Percentiles rank a stretch among this genome's conserved stretches.
Conservation (phyloP, 2,329 filamentous ascomycete species). For the Aspergillus sp. region DNA sequence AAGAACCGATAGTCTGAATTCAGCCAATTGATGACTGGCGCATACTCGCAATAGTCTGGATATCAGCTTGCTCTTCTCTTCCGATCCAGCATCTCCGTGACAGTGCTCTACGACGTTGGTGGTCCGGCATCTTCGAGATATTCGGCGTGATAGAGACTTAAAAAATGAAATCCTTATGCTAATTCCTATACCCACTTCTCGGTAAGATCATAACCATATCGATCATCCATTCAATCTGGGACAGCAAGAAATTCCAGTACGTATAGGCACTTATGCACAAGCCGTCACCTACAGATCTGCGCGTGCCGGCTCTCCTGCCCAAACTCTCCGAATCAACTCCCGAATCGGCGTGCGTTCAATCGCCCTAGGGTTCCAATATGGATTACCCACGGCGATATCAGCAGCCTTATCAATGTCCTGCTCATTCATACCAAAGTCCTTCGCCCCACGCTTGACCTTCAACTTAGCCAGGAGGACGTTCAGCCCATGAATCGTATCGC, state of each 20-base stretch:
- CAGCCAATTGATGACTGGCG: too few relatives aligned
- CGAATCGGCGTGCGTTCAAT: conserved; percentile 46
- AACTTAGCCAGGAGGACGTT: conserved; percentile 50
- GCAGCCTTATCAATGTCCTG: conserved; percentile 53
- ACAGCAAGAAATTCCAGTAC: neutral
- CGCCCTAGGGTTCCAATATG: conserved; percentile 52
- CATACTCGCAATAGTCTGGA: too few relatives aligned
- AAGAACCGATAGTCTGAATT: too few relatives aligned
- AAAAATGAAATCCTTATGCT: too few relatives aligned
- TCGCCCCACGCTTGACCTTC: conserved; percentile 46
- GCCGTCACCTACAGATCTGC: conserved; percentile 40
- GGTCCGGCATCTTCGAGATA: too few relatives aligned
- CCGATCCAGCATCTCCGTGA: too few relatives aligned
- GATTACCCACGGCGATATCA: conserved; percentile 50
- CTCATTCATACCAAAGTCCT: conserved; percentile 52
- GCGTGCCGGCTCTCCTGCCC: conserved; percentile 51
- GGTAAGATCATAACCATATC: too few relatives aligned
- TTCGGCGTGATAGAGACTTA: too few relatives aligned
- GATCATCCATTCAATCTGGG: too few relatives aligned
- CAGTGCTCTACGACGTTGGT: too few relatives aligned
- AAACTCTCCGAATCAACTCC: conserved; percentile 53
- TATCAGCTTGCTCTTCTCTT: too few relatives aligned
- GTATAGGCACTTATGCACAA: conserved; percentile 1
- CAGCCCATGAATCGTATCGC: conserved; percentile 50
- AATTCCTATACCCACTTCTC: neutral